Base-by-base conservation (phyloP, 257 asterid genomes). In the Solanum chilense region DNA sequence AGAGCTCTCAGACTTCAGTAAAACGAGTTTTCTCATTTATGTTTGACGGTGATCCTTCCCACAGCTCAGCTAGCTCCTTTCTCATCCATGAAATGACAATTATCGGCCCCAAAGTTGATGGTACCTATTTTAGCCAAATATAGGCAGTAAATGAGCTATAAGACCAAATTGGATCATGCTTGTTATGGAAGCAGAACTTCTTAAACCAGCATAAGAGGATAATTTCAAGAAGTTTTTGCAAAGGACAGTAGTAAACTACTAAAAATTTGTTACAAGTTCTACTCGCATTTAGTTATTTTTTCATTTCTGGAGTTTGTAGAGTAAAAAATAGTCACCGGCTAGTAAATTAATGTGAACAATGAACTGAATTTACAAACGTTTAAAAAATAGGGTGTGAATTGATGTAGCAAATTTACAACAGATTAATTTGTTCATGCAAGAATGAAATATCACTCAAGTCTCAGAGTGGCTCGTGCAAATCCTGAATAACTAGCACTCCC, bases 101-200 rank as follows among this genome's bases (percentile, higher is more conserved):
- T 29, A 96, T 89, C 5, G 98, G 99, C 23, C 99, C 99, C 92
- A 96, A 85, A 9, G 98, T 96, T 45, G 95, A 94, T 7, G 99
- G 99, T 82, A 96, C 99, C 99, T 96, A 42, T 77, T 83, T 88
- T 80, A 41, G 64, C 74, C 86, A 75, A 77, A 78, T 35, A 25
- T 44, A 14, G 8, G 5, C 27, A 78, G 84, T 42, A 77, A 77
- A 44, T 45, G 62, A 9, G 60, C 12, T 2, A 29, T n/a, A 9
- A 47, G 58, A 75, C 33, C 82, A 75, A 27, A 75, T 12, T 25
- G 45, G 56, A 75, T 75, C 82, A 39, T 75, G 83, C 62, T 25
- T 42, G 60, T 25, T 25, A 31, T 25, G 83, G 39, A 56, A 25
- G 47, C 39, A 4, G 25, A 76, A 76, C 37, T 23, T 41, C 82